phyloP scores from a whole-genome alignment of 2,329 filamentous ascomycete genomes.

The Alternaria arbusti region DNA sequence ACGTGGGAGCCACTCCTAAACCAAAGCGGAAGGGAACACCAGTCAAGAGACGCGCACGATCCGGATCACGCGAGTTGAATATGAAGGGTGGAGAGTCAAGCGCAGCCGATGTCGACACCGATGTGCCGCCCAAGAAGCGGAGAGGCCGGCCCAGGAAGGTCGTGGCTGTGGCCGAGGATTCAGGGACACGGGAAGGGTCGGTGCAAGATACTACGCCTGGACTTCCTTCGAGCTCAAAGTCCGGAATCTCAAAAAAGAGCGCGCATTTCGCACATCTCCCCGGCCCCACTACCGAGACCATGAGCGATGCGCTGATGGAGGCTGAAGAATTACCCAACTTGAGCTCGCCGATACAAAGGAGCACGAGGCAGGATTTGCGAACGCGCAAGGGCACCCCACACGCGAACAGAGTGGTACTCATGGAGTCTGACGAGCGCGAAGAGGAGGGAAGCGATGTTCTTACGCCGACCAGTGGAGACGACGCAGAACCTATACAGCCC shows the following conservation, averaged over 20 bases:
- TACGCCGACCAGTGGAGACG: conserved; percentile 35
- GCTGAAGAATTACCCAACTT: conserved; percentile 12
- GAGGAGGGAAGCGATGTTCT: conserved; percentile 29
- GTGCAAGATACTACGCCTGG: conserved; percentile 11
- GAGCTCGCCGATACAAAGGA: conserved; percentile 19
- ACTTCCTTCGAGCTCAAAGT: neutral
- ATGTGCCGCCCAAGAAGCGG: conserved; percentile 36
- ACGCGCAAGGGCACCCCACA: conserved; percentile 39
- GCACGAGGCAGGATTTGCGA: conserved; percentile 23
- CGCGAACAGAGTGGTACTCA: conserved; percentile 21
- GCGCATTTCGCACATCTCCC: conserved; percentile 10
- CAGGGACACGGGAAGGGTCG: neutral
- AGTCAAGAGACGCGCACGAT: conserved; percentile 33
- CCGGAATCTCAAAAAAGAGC: conserved; percentile 13
- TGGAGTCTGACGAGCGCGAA: conserved; percentile 30
- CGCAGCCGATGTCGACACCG: conserved; percentile 32
- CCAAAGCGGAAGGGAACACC: conserved; percentile 44
- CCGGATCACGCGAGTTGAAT: conserved; percentile 28
- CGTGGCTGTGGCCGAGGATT: conserved; percentile 22
- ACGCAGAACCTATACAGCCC: conserved; percentile 6
- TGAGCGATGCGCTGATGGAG: conserved; percentile 9
- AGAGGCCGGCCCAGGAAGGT: conserved; percentile 45
- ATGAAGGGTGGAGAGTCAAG: conserved; percentile 25
- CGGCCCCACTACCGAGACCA: conserved; percentile 12
- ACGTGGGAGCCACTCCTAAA: conserved; percentile 32